Base-by-base conservation (phyloP, 257 asterid species). In the Parsonsia alboflavescens region DNA sequence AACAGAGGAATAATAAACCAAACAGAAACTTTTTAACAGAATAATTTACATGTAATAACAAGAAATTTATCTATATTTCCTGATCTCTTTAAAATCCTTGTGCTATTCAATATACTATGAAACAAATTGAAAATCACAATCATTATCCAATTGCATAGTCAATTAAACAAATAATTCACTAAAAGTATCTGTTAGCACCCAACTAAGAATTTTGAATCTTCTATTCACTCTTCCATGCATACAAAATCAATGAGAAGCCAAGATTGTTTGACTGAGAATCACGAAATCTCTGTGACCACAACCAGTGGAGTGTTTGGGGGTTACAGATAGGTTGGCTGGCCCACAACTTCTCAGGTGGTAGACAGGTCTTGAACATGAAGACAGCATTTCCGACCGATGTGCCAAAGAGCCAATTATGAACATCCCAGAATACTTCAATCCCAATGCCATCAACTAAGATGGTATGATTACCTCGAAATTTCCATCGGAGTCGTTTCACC, bases 201-300 rank as follows among this genome's bases (percentile, higher is more conserved):
- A 62, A 69, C 65, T 78, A 68, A 79, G 81, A 77, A 72, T 67
- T 33, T 46, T 33, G 64, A 75, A 78, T 83, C 70, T 74, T 56
- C 87, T 85, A 85, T 33, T 83, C 89, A 7, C 79, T 83, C 79
- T 83, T 85, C 87, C 87, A 85, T 48, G 89, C 89, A 77, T 75
- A 78, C 75, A 85, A 74, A 56, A 81, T 72, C 46, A 85, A 73
- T 19, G 89, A 79, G 71, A 83, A 85, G 75, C 84, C 87, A 79
- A 77, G 82, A 79, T 72, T 76, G 65, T 68, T 75, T 0, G 86
- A 79, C 68, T 76, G 82, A 7, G 80, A 48, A 73, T 85, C 86
- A 59, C 76, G 75, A 65, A 79, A 85, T 72, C 83, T 72, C 81
- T 81, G 82, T 0, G 88, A 78, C 83, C 86, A 67, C 19, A 80